Evolutionary conservation across 2,329 filamentous ascomycete species (phyloP), one percentile per base, ranked within the genome.

Genomic region (Microdochium nivale): DNA sequence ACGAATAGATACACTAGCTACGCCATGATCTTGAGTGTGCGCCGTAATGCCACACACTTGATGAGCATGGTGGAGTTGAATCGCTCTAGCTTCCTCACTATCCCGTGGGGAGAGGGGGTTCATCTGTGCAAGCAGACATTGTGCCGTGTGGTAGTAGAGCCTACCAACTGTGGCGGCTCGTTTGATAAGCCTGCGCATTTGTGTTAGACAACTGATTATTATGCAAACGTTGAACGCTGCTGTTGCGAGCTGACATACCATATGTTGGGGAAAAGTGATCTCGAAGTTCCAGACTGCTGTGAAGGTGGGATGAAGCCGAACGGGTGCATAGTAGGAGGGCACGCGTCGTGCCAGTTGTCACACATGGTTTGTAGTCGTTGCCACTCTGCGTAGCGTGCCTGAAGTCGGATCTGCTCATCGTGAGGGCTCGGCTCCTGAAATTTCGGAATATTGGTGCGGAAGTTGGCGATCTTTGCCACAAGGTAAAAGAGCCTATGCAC

Each of bases 21-120:
- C 83, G 25, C 88, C 88, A 25, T 81, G 78, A 63, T 95, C 90
- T 60, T 90, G 88, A 49, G 86, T 83, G 63, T 95, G 90, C 2
- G 89, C 88, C 24, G 88, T 84, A 55, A 97, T 95, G 14, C 92
- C 92, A 63, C 91, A 96, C 24, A 95, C 86, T 64, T 91, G 86
- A 58, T 87, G 85, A 0, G 90, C 86, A 63, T 96, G 89, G 55
- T 82, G 80, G 48, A 85, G 75, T 59, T 87, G 84, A 62, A 87
- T 77, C 3, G 78, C 74, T 47, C 79, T 80, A 80, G 92, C 88
- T 54, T 90, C 85, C 3, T 81, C 73, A 19, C 74, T 73, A 35
- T 81, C 76, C 8, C 77, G 71, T 11, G 79, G 73, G 35, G 84
- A 76, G 49, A 86, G 66, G 0, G 91, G 91, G 64, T 96, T 86